Evolutionary conservation across 108 stramenopile genomes (phyloP).

Genomic region (Schizochytrium sp.): DNA sequence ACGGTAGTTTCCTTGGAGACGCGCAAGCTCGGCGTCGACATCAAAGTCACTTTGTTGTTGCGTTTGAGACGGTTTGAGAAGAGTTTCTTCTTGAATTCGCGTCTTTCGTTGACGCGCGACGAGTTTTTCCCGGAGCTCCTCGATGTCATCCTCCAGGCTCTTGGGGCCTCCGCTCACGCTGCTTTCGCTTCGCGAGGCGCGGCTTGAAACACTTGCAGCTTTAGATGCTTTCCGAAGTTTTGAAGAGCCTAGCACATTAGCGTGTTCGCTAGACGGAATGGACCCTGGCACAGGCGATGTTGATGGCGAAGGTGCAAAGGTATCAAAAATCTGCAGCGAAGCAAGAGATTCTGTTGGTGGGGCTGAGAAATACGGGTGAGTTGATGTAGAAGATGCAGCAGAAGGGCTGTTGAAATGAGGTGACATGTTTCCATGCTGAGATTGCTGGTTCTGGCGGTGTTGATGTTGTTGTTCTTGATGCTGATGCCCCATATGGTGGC

Average conservation of each 20-base stretch:
- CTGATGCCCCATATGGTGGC: no score
- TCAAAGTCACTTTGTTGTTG: neutral
- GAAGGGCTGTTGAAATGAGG: no score
- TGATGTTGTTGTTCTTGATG: no score
- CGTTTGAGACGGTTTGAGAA: neutral
- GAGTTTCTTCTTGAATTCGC: neutral
- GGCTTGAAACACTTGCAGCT: neutral
- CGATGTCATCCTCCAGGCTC: slow-evolving; percentile 28
- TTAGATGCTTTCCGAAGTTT: neutral
- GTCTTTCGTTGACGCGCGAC: slow-evolving; percentile 20
- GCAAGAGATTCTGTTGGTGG: neutral
- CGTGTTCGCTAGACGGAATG: no score
- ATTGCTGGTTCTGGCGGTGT: no score
- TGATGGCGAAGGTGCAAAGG: neutral
- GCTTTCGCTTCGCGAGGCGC: neutral
- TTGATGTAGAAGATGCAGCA: no score
- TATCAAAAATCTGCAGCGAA: slow-evolving; percentile 11
- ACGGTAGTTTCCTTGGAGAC: slow-evolving; percentile 11
- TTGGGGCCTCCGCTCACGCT: neutral
- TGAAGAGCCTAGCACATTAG: no score
- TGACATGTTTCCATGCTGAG: no score
- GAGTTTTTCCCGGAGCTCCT: slow-evolving; percentile 33
- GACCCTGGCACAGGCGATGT: slow-evolving; percentile 8
- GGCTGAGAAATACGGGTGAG: neutral
- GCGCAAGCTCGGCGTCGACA: slow-evolving; percentile 18